Evolutionary conservation across 768 basidiomycete genomes (phyloP), one percentile per base, ranked within the genome.

Genomic region (Gloeophyllum trabeum): DNA sequence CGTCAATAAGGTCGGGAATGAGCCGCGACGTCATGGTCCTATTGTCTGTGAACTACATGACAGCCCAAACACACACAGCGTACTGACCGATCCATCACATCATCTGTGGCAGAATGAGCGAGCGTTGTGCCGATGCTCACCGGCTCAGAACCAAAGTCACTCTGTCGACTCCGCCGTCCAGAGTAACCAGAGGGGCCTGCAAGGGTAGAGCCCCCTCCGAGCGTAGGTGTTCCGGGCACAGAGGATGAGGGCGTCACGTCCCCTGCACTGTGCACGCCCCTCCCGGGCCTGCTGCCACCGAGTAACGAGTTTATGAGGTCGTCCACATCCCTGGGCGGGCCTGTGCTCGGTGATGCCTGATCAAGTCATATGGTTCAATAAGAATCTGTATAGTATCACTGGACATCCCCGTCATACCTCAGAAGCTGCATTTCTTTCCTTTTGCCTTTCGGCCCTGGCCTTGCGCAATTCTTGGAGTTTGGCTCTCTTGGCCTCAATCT

Each of bases 401-500:
- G 12, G 20, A 16, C n/a, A n/a, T n/a, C n/a, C n/a, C n/a, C n/a
- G n/a, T n/a, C n/a, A n/a, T n/a, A n/a, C n/a, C n/a, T n/a, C n/a
- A n/a, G n/a, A n/a, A n/a, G n/a, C n/a, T 36, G 75, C 69, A 19
- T 61, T 62, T 38, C 75, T 78, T 43, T 63, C 68, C 44, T 66
- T 74, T 52, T 79, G 72, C 51, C 83, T 65, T 48, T 84, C 77
- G 25, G 78, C 79, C 35, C 90, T 73, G 4, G 81, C 83, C 58
- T 81, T 75, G 42, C 86, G 71, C 26, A 96, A 69, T 48, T 89
- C 88, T 39, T 79, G 87, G 24, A 97, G 79, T 61, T 90, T 92
- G 7, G 79, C 76, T 47, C 81, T 69, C 64, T 97, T 98, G 20
- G 81, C 86, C 60, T 91, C 90, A 46, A 97, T 85, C 63, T 96